A percentile compares a stretch with the other conserved stretches of the same genome.
Evolutionary conservation across 129 eudicot genomes (phyloP).

Genomic region (Tagetes erecta): DNA sequence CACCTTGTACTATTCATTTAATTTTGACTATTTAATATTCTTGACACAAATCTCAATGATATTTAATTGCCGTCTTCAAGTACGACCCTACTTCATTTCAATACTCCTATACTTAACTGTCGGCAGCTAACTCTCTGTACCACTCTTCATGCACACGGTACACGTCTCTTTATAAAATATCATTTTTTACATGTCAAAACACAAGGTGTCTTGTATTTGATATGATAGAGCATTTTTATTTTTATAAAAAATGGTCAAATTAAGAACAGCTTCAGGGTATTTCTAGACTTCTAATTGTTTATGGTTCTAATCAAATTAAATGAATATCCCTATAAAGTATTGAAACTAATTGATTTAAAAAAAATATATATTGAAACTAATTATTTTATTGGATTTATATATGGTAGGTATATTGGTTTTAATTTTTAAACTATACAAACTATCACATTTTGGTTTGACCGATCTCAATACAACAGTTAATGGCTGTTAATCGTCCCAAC

Average conservation of each 20-base stretch:
- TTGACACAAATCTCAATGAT: conserved; percentile 42
- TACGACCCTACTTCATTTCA: conserved; percentile 25
- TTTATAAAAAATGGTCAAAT: neutral
- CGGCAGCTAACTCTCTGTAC: conserved; percentile 39
- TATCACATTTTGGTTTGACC: no score
- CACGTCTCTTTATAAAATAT: neutral
- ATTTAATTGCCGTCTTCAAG: conserved; percentile 29
- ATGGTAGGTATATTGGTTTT: no score
- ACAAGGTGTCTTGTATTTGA: no score
- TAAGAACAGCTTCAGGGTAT: neutral
- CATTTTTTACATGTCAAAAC: neutral
- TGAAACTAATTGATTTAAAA: no score
- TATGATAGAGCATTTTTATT: no score
- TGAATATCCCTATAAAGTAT: neutral
- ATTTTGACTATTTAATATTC: conserved; percentile 32
- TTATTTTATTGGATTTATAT: neutral
- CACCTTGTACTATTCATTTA: conserved; percentile 41
- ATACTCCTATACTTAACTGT: conserved; percentile 37
- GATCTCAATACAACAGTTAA: no score
- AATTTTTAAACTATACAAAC: no score
- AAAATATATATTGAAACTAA: neutral
- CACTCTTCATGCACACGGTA: conserved; percentile 22
- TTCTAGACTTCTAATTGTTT: neutral
- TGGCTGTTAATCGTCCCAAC: no score
- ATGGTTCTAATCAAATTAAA: neutral